Base-by-base conservation (phyloP, 768 basidiomycete genomes). In the Tricholoma sp. region DNA sequence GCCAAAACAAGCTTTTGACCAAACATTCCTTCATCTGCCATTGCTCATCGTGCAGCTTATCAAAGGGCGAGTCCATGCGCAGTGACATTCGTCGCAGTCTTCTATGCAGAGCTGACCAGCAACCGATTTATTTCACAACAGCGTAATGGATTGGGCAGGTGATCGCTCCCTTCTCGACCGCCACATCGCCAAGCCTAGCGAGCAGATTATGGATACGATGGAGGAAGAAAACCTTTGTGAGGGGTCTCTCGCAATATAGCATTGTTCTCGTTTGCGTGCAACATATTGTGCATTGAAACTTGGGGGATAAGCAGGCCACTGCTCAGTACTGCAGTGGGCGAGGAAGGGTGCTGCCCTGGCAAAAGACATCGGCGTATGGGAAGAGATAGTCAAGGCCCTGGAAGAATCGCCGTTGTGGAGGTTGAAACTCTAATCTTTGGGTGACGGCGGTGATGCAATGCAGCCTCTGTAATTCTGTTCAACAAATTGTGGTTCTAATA, bases 151-250 rank as follows among this genome's bases (percentile, higher is more conserved):
- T n/a, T 34, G 10, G 50, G 50, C 24, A 13, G 13, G 31, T 20
- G 15, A 31, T 51, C 50, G 6, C 31, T 51, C 50, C 31, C 50
- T 51, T 33, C 18, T 32, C 9, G 24, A 51, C 28, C 32, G 34
- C 36, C 48, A 49, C 48, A 51, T 51, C 50, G 12, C 31, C 50
- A 51, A 51, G 50, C 50, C 50, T 51, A 51, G 50, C 50, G 3
- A 51, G 34, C 1, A 4, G 32, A 29, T 51, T 51, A 29, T 51
- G 50, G 50, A 34, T 20, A 51, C 34, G 50, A 29, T 51, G 31
- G 50, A 51, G 31, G 50, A 51, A 12, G 50, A 51, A 33, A 17
- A 34, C 9, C 32, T 51, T 33, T 29, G 48, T 49, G 50, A 51
- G 32, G 31, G 6, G 31, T 32, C 50, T 12, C 48, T 50, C n/a